Percentiles rank a stretch among this genome's conserved stretches.
Conservation (phyloP, 2,329 filamentous ascomycete species). For the Cylindrodendrum hubeiense region DNA sequence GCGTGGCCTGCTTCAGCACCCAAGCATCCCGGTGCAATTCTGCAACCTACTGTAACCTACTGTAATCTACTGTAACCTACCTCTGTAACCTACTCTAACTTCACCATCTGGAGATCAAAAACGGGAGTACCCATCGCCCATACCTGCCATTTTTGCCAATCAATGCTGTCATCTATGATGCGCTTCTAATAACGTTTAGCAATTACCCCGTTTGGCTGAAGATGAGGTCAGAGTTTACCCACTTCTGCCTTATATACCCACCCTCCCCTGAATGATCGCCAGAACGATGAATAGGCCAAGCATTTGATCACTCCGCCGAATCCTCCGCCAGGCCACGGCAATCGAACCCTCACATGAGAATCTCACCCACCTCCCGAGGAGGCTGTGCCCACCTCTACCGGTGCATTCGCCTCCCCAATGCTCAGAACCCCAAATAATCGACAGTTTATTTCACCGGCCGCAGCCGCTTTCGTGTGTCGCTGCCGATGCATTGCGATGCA, state of each 20-base stretch:
- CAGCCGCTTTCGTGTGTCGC: too few species aligned
- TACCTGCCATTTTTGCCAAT: neutral
- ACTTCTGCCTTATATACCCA: neutral
- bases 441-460: neutral
- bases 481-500: too few species aligned
- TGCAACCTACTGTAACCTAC: neutral
- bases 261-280: neutral
- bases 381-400: neutral
- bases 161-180: neutral
- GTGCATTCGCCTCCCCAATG: too few species aligned
- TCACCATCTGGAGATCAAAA: too few species aligned
- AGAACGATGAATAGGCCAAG: neutral
- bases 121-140: neutral
- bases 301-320: neutral
- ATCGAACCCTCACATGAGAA: neutral
- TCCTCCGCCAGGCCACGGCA: neutral
- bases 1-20: neutral
- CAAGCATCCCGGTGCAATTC: too few species aligned
- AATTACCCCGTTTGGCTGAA: neutral
- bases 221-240: neutral
- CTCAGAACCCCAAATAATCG: neutral
- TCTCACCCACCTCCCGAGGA: neutral
- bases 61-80: neutral
- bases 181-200: neutral
- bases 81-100: too few species aligned